Evolutionary conservation across 345 rosid genomes (phyloP).

Genomic region (Chamaenerion angustifolium): DNA sequence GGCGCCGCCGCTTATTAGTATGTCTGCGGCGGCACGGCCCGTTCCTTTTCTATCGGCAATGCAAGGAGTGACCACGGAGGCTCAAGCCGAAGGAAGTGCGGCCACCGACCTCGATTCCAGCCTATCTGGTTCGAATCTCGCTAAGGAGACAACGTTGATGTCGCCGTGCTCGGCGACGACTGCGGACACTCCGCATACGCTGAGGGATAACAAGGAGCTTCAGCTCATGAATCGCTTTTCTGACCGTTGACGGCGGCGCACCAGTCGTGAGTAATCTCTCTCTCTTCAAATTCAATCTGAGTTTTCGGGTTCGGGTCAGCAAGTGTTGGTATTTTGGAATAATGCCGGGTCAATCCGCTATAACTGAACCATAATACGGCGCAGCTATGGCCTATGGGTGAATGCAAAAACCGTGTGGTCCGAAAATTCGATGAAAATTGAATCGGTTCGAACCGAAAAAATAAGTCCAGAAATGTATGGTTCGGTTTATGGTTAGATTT

Average conservation of each 20-base stretch:
- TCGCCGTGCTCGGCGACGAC: constrained; percentile 37
- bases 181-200: constrained; percentile 30
- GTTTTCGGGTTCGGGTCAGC: neutral
- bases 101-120: constrained; percentile 5
- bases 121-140: constrained; percentile 19
- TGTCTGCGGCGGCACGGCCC: constrained; percentile 33
- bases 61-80: constrained; percentile 16
- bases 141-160: constrained; percentile 26
- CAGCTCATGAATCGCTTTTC: constrained; percentile 49
- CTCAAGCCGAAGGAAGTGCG: constrained; percentile 14
- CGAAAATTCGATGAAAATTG: too few species aligned
- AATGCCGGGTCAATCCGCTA: too few species aligned
- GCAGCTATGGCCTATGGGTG: too few species aligned
- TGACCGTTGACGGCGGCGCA: constrained; percentile 16
- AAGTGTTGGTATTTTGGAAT: too few species aligned
- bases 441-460: too few species aligned
- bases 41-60: constrained; percentile 44
- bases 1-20: constrained; percentile 5
- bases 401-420: too few species aligned
- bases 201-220: constrained; percentile 1
- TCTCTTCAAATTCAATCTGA: neutral
- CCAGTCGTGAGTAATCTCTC: neutral
- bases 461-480: too few species aligned
- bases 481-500: too few species aligned
- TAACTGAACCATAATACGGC: too few species aligned